Evolutionary conservation across 2,329 filamentous ascomycete genomes (phyloP).

Genomic region (Aspergillus uvarum): DNA sequence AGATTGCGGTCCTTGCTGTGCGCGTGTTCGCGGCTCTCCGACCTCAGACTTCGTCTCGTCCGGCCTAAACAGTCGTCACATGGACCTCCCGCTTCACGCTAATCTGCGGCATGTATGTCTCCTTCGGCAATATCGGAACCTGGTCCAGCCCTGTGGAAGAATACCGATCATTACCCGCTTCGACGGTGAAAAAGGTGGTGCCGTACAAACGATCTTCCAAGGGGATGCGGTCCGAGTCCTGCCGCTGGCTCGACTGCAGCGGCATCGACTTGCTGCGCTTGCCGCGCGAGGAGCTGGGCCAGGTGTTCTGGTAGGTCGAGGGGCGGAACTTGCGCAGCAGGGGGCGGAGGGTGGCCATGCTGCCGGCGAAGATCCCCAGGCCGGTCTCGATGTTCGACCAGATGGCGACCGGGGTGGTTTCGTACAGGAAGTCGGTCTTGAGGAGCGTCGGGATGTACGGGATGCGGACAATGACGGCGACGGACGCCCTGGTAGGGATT

Average conservation of each 20-base stretch:
- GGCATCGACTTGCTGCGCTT: constrained; percentile 1
- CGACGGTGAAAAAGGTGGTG: constrained; percentile 3
- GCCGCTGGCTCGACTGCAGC: not conserved
- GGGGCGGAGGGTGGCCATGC: constrained; percentile 21
- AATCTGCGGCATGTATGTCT: not conserved
- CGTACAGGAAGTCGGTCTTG: constrained; percentile 19
- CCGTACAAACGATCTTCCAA: not conserved
- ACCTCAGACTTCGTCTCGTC: no score
- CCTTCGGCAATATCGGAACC: not conserved
- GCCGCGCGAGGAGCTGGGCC: not conserved
- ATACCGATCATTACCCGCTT: not conserved
- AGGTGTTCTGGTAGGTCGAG: not conserved
- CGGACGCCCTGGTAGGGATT: constrained; percentile 15
- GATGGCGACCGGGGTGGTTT: constrained; percentile 20
- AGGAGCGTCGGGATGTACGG: constrained; percentile 17
- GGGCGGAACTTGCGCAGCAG: constrained; percentile 13
- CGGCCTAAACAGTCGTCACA: not conserved
- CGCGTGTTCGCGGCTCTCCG: no score
- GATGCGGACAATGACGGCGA: constrained; percentile 21
- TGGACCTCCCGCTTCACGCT: not conserved
- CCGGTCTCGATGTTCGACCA: constrained; percentile 26
- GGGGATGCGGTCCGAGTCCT: not conserved
- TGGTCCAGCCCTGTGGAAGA: not conserved
- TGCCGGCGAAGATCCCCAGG: constrained; percentile 23
- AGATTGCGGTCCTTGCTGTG: no score